These are phyloP conservation scores for Cardamine chenopodiifolia DNA, from an alignment of 345 rosid species.

Conservation along the genomic window DNA sequence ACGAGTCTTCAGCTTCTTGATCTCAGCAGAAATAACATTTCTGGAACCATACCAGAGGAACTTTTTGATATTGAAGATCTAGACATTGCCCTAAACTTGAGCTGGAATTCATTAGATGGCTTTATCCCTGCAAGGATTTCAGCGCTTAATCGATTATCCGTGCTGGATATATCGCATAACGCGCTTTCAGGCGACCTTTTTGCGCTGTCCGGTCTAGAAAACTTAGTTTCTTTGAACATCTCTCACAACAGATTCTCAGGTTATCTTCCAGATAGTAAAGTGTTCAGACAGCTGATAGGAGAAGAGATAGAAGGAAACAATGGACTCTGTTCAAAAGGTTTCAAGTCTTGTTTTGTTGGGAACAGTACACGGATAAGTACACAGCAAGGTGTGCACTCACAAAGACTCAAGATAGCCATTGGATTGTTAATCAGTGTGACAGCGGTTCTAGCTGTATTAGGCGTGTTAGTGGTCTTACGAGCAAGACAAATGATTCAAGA, in stretches of 20 bases:
- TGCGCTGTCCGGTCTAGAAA: conserved; percentile 53
- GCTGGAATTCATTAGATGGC: conserved; percentile 68
- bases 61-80: conserved; percentile 63
- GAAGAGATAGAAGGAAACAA: conserved; percentile 61
- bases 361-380: conserved; percentile 40
- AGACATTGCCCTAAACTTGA: conserved; percentile 72
- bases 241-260: conserved; percentile 82
- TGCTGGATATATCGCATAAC: conserved; percentile 70
- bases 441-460: conserved; percentile 53
- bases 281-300: conserved; percentile 59
- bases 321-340: conserved; percentile 60
- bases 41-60: conserved; percentile 58
- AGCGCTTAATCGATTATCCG: conserved; percentile 58
- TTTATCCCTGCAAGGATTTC: conserved; percentile 58
- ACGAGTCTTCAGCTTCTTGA: conserved; percentile 71
- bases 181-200: conserved; percentile 62
- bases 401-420: conserved; percentile 54
- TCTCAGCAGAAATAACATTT: conserved; percentile 63
- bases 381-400: conserved; percentile 40
- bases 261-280: conserved; percentile 71
- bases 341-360: conserved; percentile 58
- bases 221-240: conserved; percentile 70
- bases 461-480: conserved; percentile 54
- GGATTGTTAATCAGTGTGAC: conserved; percentile 57
- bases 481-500: conserved; percentile 50